Evolutionary conservation across 2,329 filamentous ascomycete species (phyloP).

Genomic region (Verticillium nubilum): DNA sequence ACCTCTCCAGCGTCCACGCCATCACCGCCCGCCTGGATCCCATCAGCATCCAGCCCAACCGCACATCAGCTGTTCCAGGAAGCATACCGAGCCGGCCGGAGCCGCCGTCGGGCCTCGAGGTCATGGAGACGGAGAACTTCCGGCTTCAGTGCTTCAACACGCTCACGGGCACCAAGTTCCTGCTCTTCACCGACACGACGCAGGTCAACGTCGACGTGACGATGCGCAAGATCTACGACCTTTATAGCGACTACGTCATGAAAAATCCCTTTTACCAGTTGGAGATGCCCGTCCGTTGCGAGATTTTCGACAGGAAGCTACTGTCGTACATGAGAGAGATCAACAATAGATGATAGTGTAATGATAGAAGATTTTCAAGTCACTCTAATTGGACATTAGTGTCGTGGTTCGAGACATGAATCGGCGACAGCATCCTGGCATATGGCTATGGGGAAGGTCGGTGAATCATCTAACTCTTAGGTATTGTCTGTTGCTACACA

Average conservation of each 20-base stretch:
- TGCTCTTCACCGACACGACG: constrained; percentile 86
- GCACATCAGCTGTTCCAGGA: constrained; percentile 21
- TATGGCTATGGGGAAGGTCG: neutral
- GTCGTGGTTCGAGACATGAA: neutral
- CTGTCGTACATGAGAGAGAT: constrained; percentile 72
- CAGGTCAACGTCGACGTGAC: constrained; percentile 83
- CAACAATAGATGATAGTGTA: constrained; percentile 46
- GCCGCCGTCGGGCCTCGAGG: constrained; percentile 75
- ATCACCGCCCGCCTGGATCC: constrained; percentile 61
- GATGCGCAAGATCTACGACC: constrained; percentile 81
- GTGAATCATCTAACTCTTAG: constrained; percentile 5
- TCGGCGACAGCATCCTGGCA: neutral
- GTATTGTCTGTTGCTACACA: constrained; percentile 12
- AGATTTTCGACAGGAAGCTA: constrained; percentile 87
- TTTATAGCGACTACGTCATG: constrained; percentile 97
- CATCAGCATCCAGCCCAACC: constrained; percentile 34
- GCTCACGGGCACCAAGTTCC: constrained; percentile 88
- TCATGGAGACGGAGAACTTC: constrained; percentile 91
- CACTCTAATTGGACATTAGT: neutral
- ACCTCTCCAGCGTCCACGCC: constrained; percentile 49
- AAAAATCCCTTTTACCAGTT: constrained; percentile 99
- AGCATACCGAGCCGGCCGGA: constrained; percentile 46
- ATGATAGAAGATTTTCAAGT: neutral
- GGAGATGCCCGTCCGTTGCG: constrained; percentile 95
- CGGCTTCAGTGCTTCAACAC: constrained; percentile 95